These are phyloP conservation scores for Chlorella variabilis DNA, from an alignment of 163 green algal genomes.

Conservation along the genomic window DNA sequence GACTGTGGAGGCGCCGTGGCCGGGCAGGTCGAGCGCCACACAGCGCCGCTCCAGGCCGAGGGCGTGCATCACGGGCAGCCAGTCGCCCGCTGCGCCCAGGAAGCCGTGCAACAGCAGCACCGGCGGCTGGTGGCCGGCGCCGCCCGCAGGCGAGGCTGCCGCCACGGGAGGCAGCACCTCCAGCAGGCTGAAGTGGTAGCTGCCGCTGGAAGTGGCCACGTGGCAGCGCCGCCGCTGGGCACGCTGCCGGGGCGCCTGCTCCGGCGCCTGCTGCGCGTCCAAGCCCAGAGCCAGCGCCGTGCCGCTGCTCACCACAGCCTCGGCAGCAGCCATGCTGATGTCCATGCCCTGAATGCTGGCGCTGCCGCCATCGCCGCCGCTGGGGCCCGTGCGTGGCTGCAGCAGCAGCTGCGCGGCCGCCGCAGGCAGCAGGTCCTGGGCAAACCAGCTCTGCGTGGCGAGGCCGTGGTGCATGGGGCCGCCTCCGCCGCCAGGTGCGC, in stretches of 20 bases:
- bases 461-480: slow-evolving; percentile 63
- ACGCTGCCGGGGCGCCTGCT: background rate
- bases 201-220: background rate
- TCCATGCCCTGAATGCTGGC: background rate
- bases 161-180: background rate
- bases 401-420: slow-evolving; percentile 16
- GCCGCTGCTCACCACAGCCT: background rate
- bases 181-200: slow-evolving; percentile 16
- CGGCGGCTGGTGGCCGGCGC: background rate
- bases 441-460: slow-evolving; percentile 77
- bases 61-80: slow-evolving; percentile 70
- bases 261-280: background rate
- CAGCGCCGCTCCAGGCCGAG: slow-evolving; percentile 60
- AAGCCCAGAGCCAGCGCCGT: background rate
- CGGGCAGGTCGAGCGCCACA: slow-evolving; percentile 81
- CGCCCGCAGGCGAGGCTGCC: too few species aligned
- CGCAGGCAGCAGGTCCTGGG: slow-evolving; percentile 29
- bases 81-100: slow-evolving; percentile 77
- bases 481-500: too few species aligned
- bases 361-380: background rate
- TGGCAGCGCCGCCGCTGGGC: background rate
- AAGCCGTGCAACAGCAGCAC: slow-evolving; percentile 91
- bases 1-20: slow-evolving; percentile 68
- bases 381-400: background rate
- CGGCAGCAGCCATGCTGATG: background rate